Conservation (phyloP, 176 grass and related monocot species). For the Eremochloa ophiuroides region DNA sequence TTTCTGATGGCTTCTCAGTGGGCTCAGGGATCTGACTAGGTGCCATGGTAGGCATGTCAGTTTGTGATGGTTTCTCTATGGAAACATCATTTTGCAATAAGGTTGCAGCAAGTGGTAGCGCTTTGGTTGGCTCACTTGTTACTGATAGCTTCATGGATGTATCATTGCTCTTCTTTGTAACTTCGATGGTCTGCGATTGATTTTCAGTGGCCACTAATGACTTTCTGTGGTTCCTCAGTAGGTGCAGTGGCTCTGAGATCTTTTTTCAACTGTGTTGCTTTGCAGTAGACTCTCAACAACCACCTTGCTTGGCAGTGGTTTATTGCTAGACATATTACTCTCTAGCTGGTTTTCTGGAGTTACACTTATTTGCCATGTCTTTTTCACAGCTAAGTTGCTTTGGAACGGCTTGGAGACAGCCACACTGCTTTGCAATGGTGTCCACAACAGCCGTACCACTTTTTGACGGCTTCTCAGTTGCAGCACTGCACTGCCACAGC, state of each 20-base stretch:
- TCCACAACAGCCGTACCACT: neutral
- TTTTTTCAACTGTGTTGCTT: constrained; percentile 23
- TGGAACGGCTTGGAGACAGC: neutral
- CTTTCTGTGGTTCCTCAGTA: constrained; percentile 13
- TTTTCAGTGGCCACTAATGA: constrained; percentile 24
- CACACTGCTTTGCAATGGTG: constrained; percentile 34
- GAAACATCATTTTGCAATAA: constrained; percentile 9
- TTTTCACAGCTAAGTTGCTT: constrained; percentile 12
- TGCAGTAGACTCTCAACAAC: neutral
- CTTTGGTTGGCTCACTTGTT: neutral
- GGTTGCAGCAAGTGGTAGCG: neutral
- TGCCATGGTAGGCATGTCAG: neutral
- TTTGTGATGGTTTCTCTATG: neutral
- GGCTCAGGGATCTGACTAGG: neutral
- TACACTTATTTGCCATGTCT: constrained; percentile 39
- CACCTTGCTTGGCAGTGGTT: constrained; percentile 4
- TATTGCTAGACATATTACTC: constrained; percentile 20
- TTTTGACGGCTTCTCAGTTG: constrained; percentile 32
- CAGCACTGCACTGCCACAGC: constrained; percentile 31
- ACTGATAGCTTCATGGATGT: neutral
- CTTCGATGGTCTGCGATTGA: neutral
- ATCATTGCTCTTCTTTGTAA: neutral
- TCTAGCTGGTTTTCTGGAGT: constrained; percentile 17
- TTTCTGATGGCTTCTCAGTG: constrained; percentile 33
- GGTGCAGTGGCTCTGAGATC: constrained; percentile 8